Base-by-base conservation (phyloP, 1,284 basidiomycete species). In the Ustilago curta region DNA sequence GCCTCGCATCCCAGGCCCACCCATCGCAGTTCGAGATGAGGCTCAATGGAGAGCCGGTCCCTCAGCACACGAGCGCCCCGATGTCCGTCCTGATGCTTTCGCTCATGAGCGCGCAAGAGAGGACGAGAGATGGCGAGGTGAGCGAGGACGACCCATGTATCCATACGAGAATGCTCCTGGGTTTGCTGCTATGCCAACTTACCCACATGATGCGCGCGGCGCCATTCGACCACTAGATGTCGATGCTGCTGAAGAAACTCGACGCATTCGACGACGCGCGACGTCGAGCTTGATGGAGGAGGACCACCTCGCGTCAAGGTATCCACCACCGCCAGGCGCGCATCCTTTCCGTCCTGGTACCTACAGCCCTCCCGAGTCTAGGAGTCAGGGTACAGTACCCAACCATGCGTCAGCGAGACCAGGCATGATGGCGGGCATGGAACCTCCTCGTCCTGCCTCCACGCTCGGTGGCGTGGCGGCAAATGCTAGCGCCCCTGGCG, bases 321-420 rank as follows among this genome's bases (percentile, higher is more conserved):
- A 72, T 35, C 29, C 53, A 31, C 29, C 53, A 31, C 42, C 35
- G 8, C 50, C 59, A 14, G 50, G 49, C 18, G 44, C 54, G 23
- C 64, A 59, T 8, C 59, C 70, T 5, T 59, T 63, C 37, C 60
- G 60, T 19, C 8, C 51, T 8, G 60, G 57, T 2, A 45, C 56
- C 8, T 64, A 73, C 57, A 73, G 70, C 35, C 70, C 70, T 19
- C 70, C 70, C 39, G 70, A 64, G 8, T 48, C 61, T 4, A 40
- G 64, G 4, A 63, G 59, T 12, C 63, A 67, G 6, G 59, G 70
- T 37, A 48, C 55, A 9, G 63, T 51, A 25, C 60, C 64, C 8
- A 45, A 40, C 21, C 63, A 43, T n/a, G 23, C 51, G 4, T 18
- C 51, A 9, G 51, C 62, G 54, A 40, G 69, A 32, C 51, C 59